These are phyloP conservation scores for Alternaria burnsii DNA, from an alignment of 2,329 filamentous ascomycete species.

Conservation along the genomic window DNA sequence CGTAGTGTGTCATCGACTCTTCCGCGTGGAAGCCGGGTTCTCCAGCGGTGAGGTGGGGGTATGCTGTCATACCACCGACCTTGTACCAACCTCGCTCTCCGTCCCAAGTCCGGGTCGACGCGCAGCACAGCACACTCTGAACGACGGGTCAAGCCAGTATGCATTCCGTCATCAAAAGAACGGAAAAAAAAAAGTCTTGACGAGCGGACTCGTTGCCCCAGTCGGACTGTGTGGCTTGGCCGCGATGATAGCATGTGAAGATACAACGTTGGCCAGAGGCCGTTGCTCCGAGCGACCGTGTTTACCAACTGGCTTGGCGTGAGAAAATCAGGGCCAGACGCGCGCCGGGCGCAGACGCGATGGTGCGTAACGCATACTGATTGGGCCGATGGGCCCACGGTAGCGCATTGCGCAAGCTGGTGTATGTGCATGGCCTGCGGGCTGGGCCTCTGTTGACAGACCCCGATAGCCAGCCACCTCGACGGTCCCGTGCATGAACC, in stretches of 20 bases:
- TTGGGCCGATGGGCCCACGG: constrained; percentile 20
- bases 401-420: constrained; percentile 32
- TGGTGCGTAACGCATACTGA: background rate
- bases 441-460: constrained; percentile 47
- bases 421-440: constrained; percentile 17
- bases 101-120: background rate
- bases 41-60: background rate
- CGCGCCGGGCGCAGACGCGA: background rate
- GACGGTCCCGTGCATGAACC: constrained; percentile 44
- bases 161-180: background rate
- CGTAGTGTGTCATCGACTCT: background rate
- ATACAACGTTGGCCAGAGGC: background rate
- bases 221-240: background rate
- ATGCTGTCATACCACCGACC: constrained; percentile 7
- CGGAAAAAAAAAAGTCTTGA: background rate
- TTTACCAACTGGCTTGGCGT: constrained; percentile 10
- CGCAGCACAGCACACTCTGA: background rate
- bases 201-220: background rate
- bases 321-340: background rate
- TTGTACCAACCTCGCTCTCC: constrained; percentile 1
- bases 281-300: constrained; percentile 18
- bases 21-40: background rate
- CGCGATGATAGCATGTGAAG: background rate
- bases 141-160: background rate
- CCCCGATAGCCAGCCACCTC: constrained; percentile 40